phyloP scores from a whole-genome alignment of 2,329 filamentous ascomycete species.

The Chaetomium olivaceum region DNA sequence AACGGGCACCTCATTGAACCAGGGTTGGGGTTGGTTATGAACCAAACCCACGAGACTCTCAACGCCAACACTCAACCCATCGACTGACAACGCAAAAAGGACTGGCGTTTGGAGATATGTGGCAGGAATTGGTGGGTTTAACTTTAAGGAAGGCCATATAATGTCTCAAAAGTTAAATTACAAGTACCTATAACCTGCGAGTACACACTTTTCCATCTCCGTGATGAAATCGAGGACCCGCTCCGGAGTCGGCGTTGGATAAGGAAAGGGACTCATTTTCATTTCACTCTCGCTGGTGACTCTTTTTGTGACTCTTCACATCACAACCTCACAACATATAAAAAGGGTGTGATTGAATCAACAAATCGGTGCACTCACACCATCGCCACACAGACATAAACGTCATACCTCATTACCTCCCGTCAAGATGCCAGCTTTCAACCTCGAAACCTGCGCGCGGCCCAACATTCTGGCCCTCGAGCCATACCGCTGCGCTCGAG shows the following conservation, averaged over 20 bases:
- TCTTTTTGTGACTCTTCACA: conserved; percentile 19
- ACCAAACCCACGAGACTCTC: background rate
- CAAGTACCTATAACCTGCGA: background rate
- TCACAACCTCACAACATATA: background rate
- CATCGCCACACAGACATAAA: background rate
- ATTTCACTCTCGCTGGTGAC: conserved; percentile 6
- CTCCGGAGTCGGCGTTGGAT: conserved; percentile 20
- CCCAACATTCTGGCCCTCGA: conserved; percentile 75
- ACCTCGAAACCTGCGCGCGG: conserved; percentile 72
- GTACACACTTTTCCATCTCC: background rate
- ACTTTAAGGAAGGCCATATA: background rate
- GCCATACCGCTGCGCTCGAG: conserved; percentile 79
- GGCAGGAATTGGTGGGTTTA: background rate
- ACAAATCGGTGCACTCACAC: background rate
- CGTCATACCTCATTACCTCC: background rate
- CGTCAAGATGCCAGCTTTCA: conserved; percentile 61
- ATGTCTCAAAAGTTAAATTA: background rate
- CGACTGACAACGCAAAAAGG: background rate
- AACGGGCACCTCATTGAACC: no score
- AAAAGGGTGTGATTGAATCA: background rate
- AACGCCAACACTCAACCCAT: background rate
- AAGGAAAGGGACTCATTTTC: background rate
- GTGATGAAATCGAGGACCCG: conserved; percentile 15
- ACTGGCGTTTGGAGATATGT: background rate
- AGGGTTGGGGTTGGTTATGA: conserved; percentile 7